Evolutionary conservation across 2,329 filamentous ascomycete genomes (phyloP).

Genomic region (Alternaria angustiovoidea): DNA sequence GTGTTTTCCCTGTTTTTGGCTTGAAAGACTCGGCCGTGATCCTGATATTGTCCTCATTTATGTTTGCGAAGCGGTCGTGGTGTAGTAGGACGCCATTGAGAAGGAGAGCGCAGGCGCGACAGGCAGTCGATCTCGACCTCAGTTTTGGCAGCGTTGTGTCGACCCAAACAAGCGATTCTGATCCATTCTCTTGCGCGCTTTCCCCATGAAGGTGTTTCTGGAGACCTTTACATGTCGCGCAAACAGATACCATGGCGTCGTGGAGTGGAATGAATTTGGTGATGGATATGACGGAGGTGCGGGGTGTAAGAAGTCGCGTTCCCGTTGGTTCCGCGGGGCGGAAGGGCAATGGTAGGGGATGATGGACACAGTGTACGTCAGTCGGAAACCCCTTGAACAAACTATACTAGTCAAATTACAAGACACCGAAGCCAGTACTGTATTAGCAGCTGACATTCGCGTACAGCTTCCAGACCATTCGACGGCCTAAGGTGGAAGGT

Average conservation of each 20-base stretch:
- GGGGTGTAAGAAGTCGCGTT: constrained; percentile 19
- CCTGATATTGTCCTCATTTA: constrained; percentile 34
- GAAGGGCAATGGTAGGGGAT: constrained; percentile 7
- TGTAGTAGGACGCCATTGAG: constrained; percentile 46
- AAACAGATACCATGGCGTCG: constrained; percentile 40
- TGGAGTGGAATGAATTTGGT: background rate
- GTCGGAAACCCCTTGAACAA: constrained; percentile 15
- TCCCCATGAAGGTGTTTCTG: constrained; percentile 40
- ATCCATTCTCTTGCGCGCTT: constrained; percentile 22
- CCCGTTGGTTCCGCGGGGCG: constrained; percentile 20
- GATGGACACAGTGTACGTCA: constrained; percentile 13
- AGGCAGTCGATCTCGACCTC: constrained; percentile 39
- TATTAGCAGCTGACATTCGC: constrained; percentile 17
- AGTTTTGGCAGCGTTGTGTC: constrained; percentile 41
- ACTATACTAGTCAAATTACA: constrained; percentile 3
- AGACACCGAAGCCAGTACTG: constrained; percentile 1
- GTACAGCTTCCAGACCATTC: constrained; percentile 15
- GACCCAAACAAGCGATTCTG: constrained; percentile 33
- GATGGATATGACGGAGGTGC: constrained; percentile 11
- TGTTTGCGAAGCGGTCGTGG: constrained; percentile 38
- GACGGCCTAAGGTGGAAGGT: background rate
- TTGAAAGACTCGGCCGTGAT: constrained; percentile 43
- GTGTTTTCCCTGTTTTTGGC: constrained; percentile 15
- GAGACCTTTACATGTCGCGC: constrained; percentile 45
- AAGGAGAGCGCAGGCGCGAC: constrained; percentile 45